These are phyloP conservation scores for Ceratobasidium sp. DNA, from an alignment of 1,284 basidiomycete species.

Conservation along the genomic window DNA sequence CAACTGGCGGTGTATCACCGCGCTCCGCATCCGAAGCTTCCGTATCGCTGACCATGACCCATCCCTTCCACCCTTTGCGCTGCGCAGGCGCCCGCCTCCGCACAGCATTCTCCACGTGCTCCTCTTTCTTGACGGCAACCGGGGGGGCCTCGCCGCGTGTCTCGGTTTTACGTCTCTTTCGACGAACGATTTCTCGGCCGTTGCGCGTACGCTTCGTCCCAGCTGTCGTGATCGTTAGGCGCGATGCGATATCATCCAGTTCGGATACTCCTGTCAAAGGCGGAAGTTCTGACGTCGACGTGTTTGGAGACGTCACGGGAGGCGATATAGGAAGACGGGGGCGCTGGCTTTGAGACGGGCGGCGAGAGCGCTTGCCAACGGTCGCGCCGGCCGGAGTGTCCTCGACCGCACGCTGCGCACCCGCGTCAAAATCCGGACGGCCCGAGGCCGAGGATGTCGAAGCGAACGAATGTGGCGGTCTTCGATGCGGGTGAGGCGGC, in stretches of 20 bases:
- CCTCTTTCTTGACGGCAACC: not conserved
- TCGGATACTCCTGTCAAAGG: not conserved
- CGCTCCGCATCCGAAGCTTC: slow-evolving; percentile 28
- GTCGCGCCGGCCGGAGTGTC: not conserved
- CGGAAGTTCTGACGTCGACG: slow-evolving; percentile 14
- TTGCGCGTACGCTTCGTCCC: slow-evolving; percentile 7
- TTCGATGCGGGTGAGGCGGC: not conserved
- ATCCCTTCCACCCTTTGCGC: slow-evolving; percentile 34
- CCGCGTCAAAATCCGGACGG: slow-evolving; percentile 33
- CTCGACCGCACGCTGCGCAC: slow-evolving; percentile 13
- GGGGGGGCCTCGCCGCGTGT: not conserved
- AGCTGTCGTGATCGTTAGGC: not conserved
- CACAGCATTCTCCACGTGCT: slow-evolving; percentile 27
- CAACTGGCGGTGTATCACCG: slow-evolving; percentile 1
- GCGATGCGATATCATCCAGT: not conserved
- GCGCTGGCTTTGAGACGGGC: slow-evolving; percentile 28
- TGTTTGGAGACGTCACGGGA: slow-evolving; percentile 28
- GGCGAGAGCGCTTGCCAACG: slow-evolving; percentile 35
- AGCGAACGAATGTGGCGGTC: slow-evolving; percentile 11
- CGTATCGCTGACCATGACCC: slow-evolving; percentile 36
- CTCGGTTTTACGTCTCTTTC: slow-evolving; percentile 33
- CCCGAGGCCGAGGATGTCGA: slow-evolving; percentile 4
- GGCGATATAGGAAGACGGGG: slow-evolving; percentile 13
- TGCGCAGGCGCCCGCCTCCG: slow-evolving; percentile 5
- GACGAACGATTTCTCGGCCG: slow-evolving; percentile 16